phyloP scores from a whole-genome alignment of 306 rosid genomes.

The Medicago truncatula region DNA sequence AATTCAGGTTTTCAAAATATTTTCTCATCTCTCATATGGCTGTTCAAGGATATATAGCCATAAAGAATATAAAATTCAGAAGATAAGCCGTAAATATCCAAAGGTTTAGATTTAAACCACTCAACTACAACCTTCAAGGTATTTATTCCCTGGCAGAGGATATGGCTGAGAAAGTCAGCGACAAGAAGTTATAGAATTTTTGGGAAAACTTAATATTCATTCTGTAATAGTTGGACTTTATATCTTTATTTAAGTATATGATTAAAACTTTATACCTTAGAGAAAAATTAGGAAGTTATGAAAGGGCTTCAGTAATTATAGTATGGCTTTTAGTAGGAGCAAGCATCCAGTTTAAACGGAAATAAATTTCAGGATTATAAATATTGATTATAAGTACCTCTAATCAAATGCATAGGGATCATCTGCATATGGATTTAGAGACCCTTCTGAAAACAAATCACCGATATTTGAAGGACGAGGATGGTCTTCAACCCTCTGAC shows the following conservation, averaged over 20 bases:
- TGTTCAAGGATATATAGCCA: background rate
- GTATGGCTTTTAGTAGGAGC: constrained; percentile 24
- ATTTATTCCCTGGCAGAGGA: background rate
- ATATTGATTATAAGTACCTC: constrained; percentile 62
- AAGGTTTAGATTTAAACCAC: background rate
- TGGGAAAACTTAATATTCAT: background rate
- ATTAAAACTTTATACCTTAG: constrained; percentile 8
- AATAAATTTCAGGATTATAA: constrained; percentile 13
- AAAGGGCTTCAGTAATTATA: constrained; percentile 1
- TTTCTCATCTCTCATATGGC: background rate
- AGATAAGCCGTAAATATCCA: background rate
- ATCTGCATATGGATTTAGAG: constrained; percentile 94
- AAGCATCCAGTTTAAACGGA: constrained; percentile 16
- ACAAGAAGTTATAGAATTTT: constrained; percentile 10
- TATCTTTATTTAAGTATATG: constrained; percentile 14
- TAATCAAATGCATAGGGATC: constrained; percentile 96
- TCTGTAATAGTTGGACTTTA: background rate
- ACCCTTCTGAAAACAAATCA: constrained; percentile 95
- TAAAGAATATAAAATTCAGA: background rate
- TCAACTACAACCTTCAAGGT: background rate
- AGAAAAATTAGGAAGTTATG: constrained; percentile 11
- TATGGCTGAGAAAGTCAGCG: background rate
- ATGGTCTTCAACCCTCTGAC: constrained; percentile 57
- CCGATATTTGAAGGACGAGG: constrained; percentile 79
- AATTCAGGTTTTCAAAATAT: constrained; percentile 2